Conservation (phyloP, 148 eudicot genomes). For the Fagopyrum esculentum region DNA sequence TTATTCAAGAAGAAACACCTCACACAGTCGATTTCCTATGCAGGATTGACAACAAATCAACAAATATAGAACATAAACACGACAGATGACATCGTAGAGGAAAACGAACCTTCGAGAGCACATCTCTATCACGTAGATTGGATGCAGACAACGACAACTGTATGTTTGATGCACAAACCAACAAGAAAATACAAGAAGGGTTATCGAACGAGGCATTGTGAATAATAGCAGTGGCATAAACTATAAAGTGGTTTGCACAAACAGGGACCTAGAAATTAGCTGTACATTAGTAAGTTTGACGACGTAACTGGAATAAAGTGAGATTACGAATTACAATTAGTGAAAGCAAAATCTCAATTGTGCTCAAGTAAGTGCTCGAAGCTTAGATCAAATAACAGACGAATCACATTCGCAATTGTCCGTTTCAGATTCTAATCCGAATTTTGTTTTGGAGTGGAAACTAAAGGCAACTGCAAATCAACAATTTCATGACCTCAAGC, state of each 20-base stretch:
- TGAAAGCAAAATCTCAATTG: neutral
- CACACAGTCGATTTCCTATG: neutral
- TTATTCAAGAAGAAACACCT: neutral
- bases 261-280: neutral
- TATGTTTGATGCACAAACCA: slow-evolving; percentile 17
- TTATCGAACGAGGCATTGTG: slow-evolving; percentile 12
- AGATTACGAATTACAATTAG: neutral
- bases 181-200: slow-evolving; percentile 5
- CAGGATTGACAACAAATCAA: neutral
- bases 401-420: neutral
- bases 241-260: slow-evolving; percentile 5
- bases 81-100: slow-evolving; percentile 9
- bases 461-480: neutral
- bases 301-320: neutral
- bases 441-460: neutral
- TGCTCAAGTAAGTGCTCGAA: neutral
- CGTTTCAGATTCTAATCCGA: neutral
- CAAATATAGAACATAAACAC: neutral
- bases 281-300: neutral
- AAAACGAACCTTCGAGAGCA: slow-evolving; percentile 82
- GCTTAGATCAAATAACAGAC: neutral
- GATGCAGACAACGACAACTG: slow-evolving; percentile 90
- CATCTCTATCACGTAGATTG: slow-evolving; percentile 69
- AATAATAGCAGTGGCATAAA: slow-evolving; percentile 5
- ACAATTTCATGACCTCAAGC: neutral